Percentiles rank a stretch among this genome's conserved stretches.
Conservation (phyloP, 2,329 filamentous ascomycete genomes). For the Phyllosticta paracitricarpa region DNA sequence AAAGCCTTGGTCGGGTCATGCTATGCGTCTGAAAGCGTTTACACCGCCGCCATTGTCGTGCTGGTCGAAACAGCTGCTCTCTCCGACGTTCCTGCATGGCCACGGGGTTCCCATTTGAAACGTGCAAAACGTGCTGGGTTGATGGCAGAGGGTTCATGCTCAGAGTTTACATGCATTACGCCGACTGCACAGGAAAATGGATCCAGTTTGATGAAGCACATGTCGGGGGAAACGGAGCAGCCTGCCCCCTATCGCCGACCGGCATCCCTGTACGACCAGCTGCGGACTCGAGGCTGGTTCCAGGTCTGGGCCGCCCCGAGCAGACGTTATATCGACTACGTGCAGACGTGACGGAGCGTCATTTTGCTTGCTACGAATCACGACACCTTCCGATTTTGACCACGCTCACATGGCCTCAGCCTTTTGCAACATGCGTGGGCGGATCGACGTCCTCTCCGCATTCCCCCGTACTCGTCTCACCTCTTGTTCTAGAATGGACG, state of each 20-base stretch:
- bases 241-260: not conserved
- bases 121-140: not conserved
- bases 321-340: constrained; percentile 11
- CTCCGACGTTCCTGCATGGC: constrained; percentile 9
- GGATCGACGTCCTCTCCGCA: not conserved
- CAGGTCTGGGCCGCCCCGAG: constrained; percentile 11
- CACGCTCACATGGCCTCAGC: constrained; percentile 10
- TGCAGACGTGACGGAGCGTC: constrained; percentile 7
- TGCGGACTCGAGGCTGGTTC: constrained; percentile 1
- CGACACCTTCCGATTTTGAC: constrained; percentile 8
- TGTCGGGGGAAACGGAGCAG: not conserved
- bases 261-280: not conserved
- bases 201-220: not conserved
- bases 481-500: not conserved
- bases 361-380: constrained; percentile 8
- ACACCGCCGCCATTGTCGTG: not conserved
- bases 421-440: not conserved
- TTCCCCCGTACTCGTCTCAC: not conserved
- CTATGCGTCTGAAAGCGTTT: not conserved
- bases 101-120: not conserved
- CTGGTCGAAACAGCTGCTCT: not conserved
- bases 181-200: not conserved
- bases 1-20: not conserved
- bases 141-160: not conserved
- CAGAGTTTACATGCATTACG: not conserved